These are phyloP conservation scores for Agaricus sinodeliciosus DNA, from an alignment of 768 basidiomycete species.

Conservation along the genomic window DNA sequence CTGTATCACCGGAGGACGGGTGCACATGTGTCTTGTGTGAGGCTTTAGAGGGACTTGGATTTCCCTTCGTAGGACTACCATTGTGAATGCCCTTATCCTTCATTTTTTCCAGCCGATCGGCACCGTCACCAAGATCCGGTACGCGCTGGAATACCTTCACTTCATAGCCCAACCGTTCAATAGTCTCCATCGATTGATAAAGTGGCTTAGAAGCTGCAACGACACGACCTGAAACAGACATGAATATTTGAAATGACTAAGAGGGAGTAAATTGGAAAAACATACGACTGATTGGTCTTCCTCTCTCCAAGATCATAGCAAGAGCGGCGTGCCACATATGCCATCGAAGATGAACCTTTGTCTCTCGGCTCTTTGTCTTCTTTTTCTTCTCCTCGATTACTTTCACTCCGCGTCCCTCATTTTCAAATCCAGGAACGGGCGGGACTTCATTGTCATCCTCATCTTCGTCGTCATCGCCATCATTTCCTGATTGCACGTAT, in stretches of 20 bases:
- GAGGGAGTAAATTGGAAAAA: constrained; percentile 7
- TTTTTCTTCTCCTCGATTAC: constrained; percentile 10
- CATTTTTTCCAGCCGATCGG: constrained; percentile 8
- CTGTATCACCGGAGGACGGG: constrained; percentile 20
- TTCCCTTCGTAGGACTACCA: constrained; percentile 11
- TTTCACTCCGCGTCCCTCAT: constrained; percentile 10
- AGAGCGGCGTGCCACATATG: constrained; percentile 76
- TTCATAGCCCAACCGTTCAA: constrained; percentile 69
- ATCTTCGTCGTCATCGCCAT: constrained; percentile 10
- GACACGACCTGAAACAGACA: constrained; percentile 39
- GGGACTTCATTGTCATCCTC: constrained; percentile 8
- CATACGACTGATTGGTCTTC: constrained; percentile 61
- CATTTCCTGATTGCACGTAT: neutral
- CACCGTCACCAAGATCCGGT: constrained; percentile 45
- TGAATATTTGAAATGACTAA: neutral
- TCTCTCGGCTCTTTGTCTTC: constrained; percentile 12
- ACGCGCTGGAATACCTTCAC: constrained; percentile 65
- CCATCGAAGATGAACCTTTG: constrained; percentile 11
- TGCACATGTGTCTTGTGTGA: constrained; percentile 14
- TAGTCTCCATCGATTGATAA: constrained; percentile 74
- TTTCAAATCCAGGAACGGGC: neutral
- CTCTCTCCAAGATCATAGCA: constrained; percentile 74
- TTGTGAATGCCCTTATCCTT: constrained; percentile 17
- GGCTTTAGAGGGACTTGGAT: neutral
- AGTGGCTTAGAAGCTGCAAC: constrained; percentile 79